Percentiles rank a stretch among this genome's conserved stretches.
Conservation (phyloP, 2,329 filamentous ascomycete species). For the Monilinia laxa region DNA sequence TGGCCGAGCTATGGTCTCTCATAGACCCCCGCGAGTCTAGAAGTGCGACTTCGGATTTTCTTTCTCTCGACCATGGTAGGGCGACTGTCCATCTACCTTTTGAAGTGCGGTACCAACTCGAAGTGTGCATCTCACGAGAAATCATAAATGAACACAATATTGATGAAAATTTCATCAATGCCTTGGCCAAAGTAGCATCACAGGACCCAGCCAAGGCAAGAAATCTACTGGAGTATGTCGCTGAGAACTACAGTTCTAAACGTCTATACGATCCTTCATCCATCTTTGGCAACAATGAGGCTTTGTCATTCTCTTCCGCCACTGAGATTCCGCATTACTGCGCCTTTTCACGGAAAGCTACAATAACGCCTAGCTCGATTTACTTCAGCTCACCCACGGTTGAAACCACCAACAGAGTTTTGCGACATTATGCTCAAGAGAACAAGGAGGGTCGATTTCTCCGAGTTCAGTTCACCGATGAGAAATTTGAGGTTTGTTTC, state of each 20-base stretch:
- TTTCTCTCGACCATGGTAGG: conserved; percentile 32
- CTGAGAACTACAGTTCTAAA: conserved; percentile 55
- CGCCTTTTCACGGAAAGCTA: conserved; percentile 70
- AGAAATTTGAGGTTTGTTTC: conserved; percentile 49
- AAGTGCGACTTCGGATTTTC: conserved; percentile 27
- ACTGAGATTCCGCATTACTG: conserved; percentile 68
- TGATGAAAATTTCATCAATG: conserved; percentile 62
- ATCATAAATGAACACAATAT: conserved; percentile 76
- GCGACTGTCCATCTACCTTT: conserved; percentile 56
- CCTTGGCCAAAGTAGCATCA: conserved; percentile 53
- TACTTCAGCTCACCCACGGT: conserved; percentile 74
- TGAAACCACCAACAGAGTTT: conserved; percentile 84
- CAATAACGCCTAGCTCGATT: conserved; percentile 81
- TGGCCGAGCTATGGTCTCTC: conserved; percentile 46
- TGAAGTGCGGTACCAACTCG: conserved; percentile 80
- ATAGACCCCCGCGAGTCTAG: conserved; percentile 38
- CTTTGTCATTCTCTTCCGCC: conserved; percentile 48
- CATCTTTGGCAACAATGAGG: conserved; percentile 61
- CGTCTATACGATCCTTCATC: conserved; percentile 68
- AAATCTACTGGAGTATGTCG: conserved; percentile 71
- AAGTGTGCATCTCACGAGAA: conserved; percentile 84
- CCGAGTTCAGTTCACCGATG: conserved; percentile 85
- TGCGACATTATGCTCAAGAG: conserved; percentile 64
- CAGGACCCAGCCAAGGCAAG: conserved; percentile 52
- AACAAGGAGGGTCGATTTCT: conserved; percentile 75